Evolutionary conservation across 2,329 filamentous ascomycete species (phyloP).

Genomic region (Monosporascus sp.): DNA sequence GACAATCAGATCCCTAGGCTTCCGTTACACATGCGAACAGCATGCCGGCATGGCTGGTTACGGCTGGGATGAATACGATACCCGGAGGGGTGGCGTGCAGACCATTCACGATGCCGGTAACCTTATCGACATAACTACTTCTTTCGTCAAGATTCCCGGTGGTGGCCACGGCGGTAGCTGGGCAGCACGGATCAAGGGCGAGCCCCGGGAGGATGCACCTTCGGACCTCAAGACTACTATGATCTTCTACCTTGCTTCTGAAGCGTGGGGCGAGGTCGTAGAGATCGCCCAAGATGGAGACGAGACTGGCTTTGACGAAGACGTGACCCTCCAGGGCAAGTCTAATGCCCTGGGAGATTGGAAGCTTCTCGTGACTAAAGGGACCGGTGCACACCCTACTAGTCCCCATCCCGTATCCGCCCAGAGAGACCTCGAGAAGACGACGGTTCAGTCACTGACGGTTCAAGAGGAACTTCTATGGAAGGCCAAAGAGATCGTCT

Average conservation of each 20-base stretch:
- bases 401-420: constrained; percentile 62
- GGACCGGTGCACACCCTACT: constrained; percentile 55
- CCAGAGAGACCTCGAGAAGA: constrained; percentile 68
- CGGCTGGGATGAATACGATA: constrained; percentile 97
- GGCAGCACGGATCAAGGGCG: constrained; percentile 83
- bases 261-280: constrained; percentile 63
- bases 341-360: constrained; percentile 73
- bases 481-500: constrained; percentile 68
- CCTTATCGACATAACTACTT: constrained; percentile 82
- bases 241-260: constrained; percentile 76
- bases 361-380: constrained; percentile 69
- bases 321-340: constrained; percentile 66
- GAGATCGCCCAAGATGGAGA: constrained; percentile 50
- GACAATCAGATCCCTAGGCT: constrained; percentile 46
- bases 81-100: constrained; percentile 79
- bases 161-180: constrained; percentile 84
- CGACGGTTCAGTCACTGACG: constrained; percentile 67
- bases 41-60: constrained; percentile 91
- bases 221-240: constrained; percentile 67
- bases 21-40: constrained; percentile 94
- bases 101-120: constrained; percentile 89
- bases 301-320: constrained; percentile 44
- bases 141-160: constrained; percentile 88
- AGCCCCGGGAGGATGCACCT: constrained; percentile 64
- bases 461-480: constrained; percentile 67